phyloP scores from a whole-genome alignment of 202 grass and related monocot species.

The Dendrocalamus latiflorus region DNA sequence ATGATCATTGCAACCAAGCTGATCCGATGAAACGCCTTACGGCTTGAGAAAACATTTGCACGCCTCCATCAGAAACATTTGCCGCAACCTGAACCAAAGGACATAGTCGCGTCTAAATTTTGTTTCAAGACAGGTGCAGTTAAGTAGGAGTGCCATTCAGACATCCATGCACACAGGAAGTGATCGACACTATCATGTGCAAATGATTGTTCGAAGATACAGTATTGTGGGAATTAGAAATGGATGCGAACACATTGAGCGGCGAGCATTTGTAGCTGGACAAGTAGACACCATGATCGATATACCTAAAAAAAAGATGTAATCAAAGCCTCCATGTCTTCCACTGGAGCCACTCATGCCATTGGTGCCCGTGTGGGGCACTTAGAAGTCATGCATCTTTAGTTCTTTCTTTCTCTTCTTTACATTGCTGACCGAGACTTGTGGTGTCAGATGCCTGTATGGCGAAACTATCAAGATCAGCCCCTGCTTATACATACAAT shows the following conservation, averaged over 20 bases:
- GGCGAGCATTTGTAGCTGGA: neutral
- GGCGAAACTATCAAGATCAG: neutral
- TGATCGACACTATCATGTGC: conserved; percentile 5
- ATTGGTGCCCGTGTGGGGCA: conserved; percentile 17
- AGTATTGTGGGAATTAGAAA: conserved; percentile 10
- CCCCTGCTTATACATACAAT: neutral
- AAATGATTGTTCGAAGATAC: conserved; percentile 29
- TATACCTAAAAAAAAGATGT: neutral
- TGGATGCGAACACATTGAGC: neutral
- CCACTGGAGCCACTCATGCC: conserved; percentile 25
- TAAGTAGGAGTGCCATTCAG: neutral
- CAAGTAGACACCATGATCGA: conserved; percentile 1
- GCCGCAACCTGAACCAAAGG: neutral
- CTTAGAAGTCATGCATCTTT: conserved; percentile 19
- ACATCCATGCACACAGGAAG: neutral
- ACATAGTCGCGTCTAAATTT: neutral
- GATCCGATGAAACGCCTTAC: too few relatives aligned
- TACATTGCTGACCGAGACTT: conserved; percentile 25
- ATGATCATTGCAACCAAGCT: too few relatives aligned
- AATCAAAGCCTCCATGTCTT: conserved; percentile 1
- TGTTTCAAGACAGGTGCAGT: neutral
- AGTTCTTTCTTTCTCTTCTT: conserved; percentile 45
- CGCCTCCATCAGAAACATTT: neutral
- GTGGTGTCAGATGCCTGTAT: neutral
- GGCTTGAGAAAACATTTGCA: too few relatives aligned